Conservation (phyloP, 2,329 filamentous ascomycete genomes). For the Penicillium sp. region DNA sequence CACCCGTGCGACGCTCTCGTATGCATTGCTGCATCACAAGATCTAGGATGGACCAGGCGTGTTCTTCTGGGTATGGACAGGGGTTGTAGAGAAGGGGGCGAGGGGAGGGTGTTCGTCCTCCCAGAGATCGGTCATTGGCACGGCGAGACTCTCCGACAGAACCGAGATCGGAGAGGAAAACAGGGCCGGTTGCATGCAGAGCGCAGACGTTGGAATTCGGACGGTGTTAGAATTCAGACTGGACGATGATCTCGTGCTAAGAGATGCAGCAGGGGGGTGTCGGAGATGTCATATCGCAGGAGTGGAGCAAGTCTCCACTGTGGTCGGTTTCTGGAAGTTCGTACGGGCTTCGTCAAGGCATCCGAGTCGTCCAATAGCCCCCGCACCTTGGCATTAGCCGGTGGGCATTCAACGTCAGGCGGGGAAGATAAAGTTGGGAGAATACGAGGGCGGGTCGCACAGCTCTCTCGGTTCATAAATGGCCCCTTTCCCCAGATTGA, state of each 20-base stretch:
- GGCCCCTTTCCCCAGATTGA: not conserved
- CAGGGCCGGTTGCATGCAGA: not conserved
- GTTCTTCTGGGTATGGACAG: not conserved
- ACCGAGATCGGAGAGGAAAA: not conserved
- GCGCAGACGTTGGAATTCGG: conserved; percentile 5
- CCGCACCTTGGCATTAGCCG: not conserved
- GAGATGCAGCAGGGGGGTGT: not conserved
- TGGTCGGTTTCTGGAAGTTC: not conserved
- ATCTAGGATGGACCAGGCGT: conserved; percentile 3
- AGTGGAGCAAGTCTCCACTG: conserved; percentile 3
- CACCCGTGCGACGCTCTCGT: conserved; percentile 17
- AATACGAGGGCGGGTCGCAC: not conserved
- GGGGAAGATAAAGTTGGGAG: not conserved
- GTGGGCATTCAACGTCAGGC: not conserved
- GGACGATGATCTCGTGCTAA: not conserved
- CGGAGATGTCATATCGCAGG: not conserved
- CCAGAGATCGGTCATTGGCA: not conserved
- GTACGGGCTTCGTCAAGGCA: conserved; percentile 5
- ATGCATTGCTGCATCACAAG: conserved; percentile 8
- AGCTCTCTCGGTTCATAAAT: not conserved
- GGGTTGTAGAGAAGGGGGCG: not conserved
- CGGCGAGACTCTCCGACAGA: conserved; percentile 6
- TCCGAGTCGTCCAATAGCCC: conserved; percentile 10
- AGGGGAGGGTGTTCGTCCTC: not conserved
- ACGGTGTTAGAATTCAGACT: not conserved